Evolutionary conservation across 768 basidiomycete species (phyloP).

Genomic region (Symmetrospora coprosmae): DNA sequence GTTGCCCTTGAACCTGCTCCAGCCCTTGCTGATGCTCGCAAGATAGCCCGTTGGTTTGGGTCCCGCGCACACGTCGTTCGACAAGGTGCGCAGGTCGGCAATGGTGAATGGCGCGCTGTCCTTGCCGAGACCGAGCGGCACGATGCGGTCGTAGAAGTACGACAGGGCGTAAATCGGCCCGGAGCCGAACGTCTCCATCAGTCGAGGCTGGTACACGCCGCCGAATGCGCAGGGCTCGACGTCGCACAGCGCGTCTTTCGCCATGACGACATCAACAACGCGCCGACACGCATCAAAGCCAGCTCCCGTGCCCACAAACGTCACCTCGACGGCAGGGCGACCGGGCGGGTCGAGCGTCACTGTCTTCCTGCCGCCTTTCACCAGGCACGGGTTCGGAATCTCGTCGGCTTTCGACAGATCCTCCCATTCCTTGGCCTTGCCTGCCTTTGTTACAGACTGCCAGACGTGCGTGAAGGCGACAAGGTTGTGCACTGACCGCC

Average conservation of each 20-base stretch:
- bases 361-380: constrained; percentile 48
- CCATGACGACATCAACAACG: constrained; percentile 73
- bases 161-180: constrained; percentile 55
- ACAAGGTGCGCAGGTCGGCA: constrained; percentile 40
- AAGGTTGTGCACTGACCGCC: constrained; percentile 69
- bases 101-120: constrained; percentile 31
- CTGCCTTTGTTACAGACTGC: constrained; percentile 27
- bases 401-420: constrained; percentile 34
- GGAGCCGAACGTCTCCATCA: constrained; percentile 69
- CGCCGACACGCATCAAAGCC: constrained; percentile 76
- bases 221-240: constrained; percentile 91
- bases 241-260: constrained; percentile 87
- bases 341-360: constrained; percentile 51
- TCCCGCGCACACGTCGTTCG: constrained; percentile 60
- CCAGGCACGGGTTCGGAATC: constrained; percentile 70
- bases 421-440: constrained; percentile 36
- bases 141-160: constrained; percentile 91
- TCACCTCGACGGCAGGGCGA: constrained; percentile 47
- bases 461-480: constrained; percentile 69
- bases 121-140: constrained; percentile 47
- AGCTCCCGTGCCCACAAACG: constrained; percentile 69
- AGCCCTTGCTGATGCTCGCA: constrained; percentile 35
- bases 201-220: constrained; percentile 89
- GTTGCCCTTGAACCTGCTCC: constrained; percentile 40
- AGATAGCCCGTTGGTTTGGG: constrained; percentile 36